These are phyloP conservation scores for Rhinocladiella mackenziei DNA, from an alignment of 2,329 filamentous ascomycete species.

Conservation along the genomic window DNA sequence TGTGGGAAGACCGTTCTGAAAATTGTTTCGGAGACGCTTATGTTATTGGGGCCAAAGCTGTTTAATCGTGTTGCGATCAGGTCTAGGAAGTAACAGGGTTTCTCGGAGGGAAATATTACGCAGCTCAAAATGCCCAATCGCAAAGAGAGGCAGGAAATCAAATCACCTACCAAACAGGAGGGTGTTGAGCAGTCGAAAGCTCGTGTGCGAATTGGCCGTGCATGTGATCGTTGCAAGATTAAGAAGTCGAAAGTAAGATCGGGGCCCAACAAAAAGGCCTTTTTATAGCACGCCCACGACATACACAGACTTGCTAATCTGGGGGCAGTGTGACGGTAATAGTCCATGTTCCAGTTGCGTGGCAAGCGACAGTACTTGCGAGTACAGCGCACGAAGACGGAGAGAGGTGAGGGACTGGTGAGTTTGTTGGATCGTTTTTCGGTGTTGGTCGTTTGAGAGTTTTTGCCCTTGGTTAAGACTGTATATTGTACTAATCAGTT, in stretches of 20 bases:
- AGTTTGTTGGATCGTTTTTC: not conserved
- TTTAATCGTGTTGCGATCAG: too few species aligned
- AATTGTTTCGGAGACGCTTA: too few species aligned
- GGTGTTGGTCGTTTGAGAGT: not conserved
- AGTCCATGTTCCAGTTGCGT: slow-evolving; percentile 18
- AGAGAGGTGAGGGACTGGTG: slow-evolving; percentile 25
- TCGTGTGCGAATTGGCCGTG: slow-evolving; percentile 18
- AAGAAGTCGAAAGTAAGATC: slow-evolving; percentile 22
- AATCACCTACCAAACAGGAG: slow-evolving; percentile 4
- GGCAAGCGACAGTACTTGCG: slow-evolving; percentile 20
- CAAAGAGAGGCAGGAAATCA: slow-evolving; percentile 11
- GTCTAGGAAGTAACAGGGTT: too few species aligned
- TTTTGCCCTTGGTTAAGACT: not conserved
- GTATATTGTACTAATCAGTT: too few species aligned
- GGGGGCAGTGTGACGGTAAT: slow-evolving; percentile 19
- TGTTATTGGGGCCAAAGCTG: too few species aligned
- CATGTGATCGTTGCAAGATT: slow-evolving; percentile 24
- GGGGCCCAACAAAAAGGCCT: not conserved
- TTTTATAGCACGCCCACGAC: not conserved
- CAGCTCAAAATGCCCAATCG: slow-evolving; percentile 12
- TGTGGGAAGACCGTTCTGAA: too few species aligned
- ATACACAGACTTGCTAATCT: slow-evolving; percentile 1
- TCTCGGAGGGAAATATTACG: too few species aligned
- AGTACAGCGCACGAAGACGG: slow-evolving; percentile 22
- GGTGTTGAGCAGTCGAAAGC: slow-evolving; percentile 11